Base-by-base conservation (phyloP, 2,329 filamentous ascomycete genomes). In the Basipetospora chlamydospora region DNA sequence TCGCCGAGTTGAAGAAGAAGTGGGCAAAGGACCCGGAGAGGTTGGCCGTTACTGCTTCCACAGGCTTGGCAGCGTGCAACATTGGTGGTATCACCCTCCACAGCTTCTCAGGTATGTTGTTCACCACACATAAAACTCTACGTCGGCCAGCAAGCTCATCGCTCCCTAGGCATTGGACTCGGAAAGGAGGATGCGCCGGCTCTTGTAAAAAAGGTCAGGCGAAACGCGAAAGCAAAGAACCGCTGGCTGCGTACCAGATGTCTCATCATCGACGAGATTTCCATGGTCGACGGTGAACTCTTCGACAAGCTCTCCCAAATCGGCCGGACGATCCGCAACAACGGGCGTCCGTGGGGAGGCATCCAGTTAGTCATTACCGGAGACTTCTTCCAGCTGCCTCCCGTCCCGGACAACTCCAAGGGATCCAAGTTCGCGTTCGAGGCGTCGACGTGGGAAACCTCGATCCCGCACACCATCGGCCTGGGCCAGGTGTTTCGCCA, bases 401-500 rank as follows among this genome's bases (percentile, higher is more conserved):
- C 90, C 1, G 90, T 98, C 1, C 87, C 88, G 2, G 87, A 95
- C 25, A 64, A 64, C 28, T 73, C 76, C 36, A 60, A 61, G 41
- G 68, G 77, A 18, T 74, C 79, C 32, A 94, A 86, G 51, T 98
- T 98, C 55, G 80, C 87, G 0, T 98, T 98, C 52, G 84, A 94
- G 48, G 87, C 87, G 6, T 73, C 73, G 3, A 93, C 87, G 0
- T 98, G 92, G 90, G 78, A 69, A 39, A 94, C 86, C 1, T 82
- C 81, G 2, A 92, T 98, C 42, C 80, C 94, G 49, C 87, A 96
- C 52, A 98, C 90, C 0, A 95, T 98, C 51, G 84, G 87, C 6
- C 63, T 98, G 34, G 94, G 87, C 2, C 83, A 96, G 49, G 84
- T 98, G 9, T 98, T 98, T 61, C 84, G 90, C 60, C 90, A 98